phyloP scores from a whole-genome alignment of 2,329 filamentous ascomycete genomes.

The Fusarium oxysporum region DNA sequence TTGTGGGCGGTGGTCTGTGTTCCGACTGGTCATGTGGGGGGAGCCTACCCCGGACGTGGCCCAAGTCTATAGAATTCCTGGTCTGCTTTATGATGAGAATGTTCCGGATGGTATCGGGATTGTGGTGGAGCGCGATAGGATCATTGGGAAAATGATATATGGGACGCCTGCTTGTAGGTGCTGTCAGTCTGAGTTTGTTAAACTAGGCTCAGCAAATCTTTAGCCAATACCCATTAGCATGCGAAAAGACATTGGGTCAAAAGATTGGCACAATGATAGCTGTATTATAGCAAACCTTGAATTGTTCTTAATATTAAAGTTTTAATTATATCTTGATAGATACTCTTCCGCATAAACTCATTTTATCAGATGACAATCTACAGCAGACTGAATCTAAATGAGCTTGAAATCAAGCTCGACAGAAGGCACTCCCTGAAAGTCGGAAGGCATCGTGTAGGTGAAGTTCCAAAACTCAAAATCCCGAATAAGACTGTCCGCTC shows the following conservation, averaged over 20 bases:
- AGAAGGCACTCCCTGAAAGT: not conserved
- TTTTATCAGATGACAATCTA: too few relatives aligned
- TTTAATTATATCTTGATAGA: not conserved
- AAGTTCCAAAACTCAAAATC: slow-evolving; percentile 63
- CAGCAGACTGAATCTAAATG: not conserved
- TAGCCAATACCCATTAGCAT: not conserved
- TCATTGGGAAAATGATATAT: not conserved
- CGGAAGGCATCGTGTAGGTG: slow-evolving; percentile 54
- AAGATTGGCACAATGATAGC: not conserved
- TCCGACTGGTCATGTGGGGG: not conserved
- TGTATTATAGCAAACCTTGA: not conserved
- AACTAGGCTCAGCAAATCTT: not conserved
- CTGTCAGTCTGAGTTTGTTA: not conserved
- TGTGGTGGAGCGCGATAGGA: not conserved
- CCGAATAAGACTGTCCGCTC: slow-evolving; percentile 36
- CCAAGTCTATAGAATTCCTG: not conserved
- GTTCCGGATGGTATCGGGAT: not conserved
- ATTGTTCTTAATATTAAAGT: not conserved
- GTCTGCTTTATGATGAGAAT: not conserved
- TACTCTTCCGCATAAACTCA: not conserved
- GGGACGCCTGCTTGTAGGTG: not conserved
- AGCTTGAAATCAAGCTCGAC: not conserved
- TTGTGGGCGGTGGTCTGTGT: not conserved
- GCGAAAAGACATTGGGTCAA: fast-evolving
- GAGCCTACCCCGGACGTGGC: not conserved